phyloP scores from a whole-genome alignment of 306 rosid species.

The Pyrus bretschneideri region DNA sequence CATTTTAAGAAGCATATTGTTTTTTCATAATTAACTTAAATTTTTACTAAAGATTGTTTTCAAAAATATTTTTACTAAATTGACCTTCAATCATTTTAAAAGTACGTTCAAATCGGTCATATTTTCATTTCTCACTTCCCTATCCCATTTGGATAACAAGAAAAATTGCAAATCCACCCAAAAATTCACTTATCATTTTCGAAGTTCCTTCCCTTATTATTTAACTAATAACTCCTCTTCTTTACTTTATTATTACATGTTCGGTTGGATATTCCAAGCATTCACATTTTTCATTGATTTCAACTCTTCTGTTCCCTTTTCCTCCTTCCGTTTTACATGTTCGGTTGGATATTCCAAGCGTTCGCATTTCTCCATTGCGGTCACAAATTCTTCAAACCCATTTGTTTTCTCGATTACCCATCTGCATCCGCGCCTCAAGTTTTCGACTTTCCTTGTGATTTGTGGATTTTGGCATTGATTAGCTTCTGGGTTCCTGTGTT shows the following conservation, averaged over 20 bases:
- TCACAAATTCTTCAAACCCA: slow-evolving; percentile 1
- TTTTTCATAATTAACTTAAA: too few species aligned
- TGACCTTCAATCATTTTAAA: too few species aligned
- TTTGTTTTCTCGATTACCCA: slow-evolving; percentile 1
- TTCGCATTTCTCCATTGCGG: not conserved
- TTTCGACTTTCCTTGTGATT: not conserved
- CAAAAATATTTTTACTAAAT: too few species aligned
- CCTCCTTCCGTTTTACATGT: not conserved
- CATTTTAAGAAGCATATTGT: rapidly evolving
- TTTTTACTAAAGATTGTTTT: too few species aligned
- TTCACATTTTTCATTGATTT: slow-evolving; percentile 16
- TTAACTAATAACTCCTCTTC: not conserved
- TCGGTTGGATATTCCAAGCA: slow-evolving; percentile 22
- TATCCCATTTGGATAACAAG: slow-evolving; percentile 10
- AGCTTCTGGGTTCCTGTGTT: not conserved
- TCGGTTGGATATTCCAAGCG: too few species aligned
- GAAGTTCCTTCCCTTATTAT: not conserved
- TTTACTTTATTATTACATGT: not conserved
- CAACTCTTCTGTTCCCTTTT: not conserved
- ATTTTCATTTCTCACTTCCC: not conserved
- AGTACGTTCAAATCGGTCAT: too few species aligned
- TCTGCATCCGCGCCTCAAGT: not conserved
- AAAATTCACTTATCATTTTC: not conserved
- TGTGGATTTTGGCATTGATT: slow-evolving; percentile 10
- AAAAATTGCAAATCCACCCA: slow-evolving; percentile 8